Percentiles rank a stretch among this genome's conserved stretches.
phyloP scores from a whole-genome alignment of 768 basidiomycete species.

The Dentipellis fragilis region DNA sequence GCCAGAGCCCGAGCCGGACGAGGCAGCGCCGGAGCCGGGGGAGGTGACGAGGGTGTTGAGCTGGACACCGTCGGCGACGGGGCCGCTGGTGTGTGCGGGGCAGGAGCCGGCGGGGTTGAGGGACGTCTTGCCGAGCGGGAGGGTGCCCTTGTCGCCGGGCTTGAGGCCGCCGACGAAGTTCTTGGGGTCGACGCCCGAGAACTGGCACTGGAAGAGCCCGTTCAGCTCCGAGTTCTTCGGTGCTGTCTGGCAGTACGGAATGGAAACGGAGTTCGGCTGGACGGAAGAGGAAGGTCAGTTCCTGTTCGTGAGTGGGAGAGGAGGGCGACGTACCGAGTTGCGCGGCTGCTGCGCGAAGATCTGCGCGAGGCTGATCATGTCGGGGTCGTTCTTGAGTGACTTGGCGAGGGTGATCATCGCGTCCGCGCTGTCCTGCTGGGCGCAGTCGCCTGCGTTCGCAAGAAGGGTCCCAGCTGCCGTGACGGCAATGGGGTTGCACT shows the following conservation, averaged over 20 bases:
- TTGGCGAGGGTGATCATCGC: slow-evolving; percentile 41
- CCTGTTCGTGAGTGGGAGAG: background rate
- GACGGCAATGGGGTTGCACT: slow-evolving; percentile 50
- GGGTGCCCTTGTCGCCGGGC: slow-evolving; percentile 38
- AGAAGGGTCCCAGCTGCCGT: slow-evolving; percentile 49
- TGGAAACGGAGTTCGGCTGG: slow-evolving; percentile 32
- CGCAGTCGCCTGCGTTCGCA: slow-evolving; percentile 31
- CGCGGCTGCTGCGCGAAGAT: slow-evolving; percentile 49
- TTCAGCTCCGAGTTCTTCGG: slow-evolving; percentile 42
- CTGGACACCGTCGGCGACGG: slow-evolving; percentile 40
- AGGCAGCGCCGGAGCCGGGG: slow-evolving; percentile 21
- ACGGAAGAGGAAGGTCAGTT: background rate
- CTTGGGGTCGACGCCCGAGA: slow-evolving; percentile 32
- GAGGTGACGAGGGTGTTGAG: slow-evolving; percentile 24
- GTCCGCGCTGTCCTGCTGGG: slow-evolving; percentile 40
- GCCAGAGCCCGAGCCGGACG: background rate
- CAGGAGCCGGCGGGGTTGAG: slow-evolving; percentile 41
- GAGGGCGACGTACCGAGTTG: slow-evolving; percentile 32
- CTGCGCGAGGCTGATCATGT: slow-evolving; percentile 42
- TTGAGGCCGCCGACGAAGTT: slow-evolving; percentile 34
- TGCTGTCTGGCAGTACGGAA: slow-evolving; percentile 45
- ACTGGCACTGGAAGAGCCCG: slow-evolving; percentile 53
- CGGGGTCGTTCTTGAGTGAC: slow-evolving; percentile 30
- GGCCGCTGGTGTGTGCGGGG: slow-evolving; percentile 35
- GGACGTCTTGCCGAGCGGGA: slow-evolving; percentile 37